Evolutionary conservation across 352 stramenopile genomes (phyloP).

Genomic region (Phytopythium cucurbitacearum): DNA sequence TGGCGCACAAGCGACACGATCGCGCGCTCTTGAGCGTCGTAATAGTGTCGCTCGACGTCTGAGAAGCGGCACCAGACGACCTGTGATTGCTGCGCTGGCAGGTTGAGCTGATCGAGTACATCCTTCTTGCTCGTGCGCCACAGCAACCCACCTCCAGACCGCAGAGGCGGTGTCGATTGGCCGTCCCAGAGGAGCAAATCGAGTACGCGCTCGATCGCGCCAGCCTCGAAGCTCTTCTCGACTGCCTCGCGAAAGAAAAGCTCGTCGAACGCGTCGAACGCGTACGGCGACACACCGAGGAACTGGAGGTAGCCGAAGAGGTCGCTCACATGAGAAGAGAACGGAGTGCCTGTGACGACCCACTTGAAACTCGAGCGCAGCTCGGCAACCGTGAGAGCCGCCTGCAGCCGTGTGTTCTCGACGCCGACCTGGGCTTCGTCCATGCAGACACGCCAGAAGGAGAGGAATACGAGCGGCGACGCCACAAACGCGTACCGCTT

Average conservation of each 20-base stretch:
- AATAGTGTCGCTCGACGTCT: constrained; percentile 75
- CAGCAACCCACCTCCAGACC: constrained; percentile 35
- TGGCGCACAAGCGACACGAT: constrained; percentile 40
- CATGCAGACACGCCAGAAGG: constrained; percentile 89
- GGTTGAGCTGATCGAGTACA: constrained; percentile 55
- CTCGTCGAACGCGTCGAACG: constrained; percentile 10
- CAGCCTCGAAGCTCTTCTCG: constrained; percentile 27
- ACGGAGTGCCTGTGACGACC: constrained; percentile 90
- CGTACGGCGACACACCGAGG: constrained; percentile 45
- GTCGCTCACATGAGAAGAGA: constrained; percentile 77
- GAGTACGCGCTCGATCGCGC: constrained; percentile 34
- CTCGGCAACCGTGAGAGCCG: constrained; percentile 78
- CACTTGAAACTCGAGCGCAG: constrained; percentile 69
- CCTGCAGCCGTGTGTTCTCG: constrained; percentile 66
- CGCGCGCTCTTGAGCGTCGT: constrained; percentile 59
- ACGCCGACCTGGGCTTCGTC: constrained; percentile 92
- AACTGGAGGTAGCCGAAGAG: constrained; percentile 84
- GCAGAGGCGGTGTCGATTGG: constrained; percentile 1
- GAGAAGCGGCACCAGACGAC: constrained; percentile 68
- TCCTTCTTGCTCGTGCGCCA: constrained; percentile 79
- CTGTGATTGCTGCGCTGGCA: constrained; percentile 54
- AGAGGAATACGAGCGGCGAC: constrained; percentile 83
- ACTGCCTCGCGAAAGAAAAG: constrained; percentile 33
- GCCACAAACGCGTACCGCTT: constrained; percentile 85
- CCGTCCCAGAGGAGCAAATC: constrained; percentile 48